Evolutionary conservation across 2,329 filamentous ascomycete genomes (phyloP).

Genomic region (Penicillium decumbens): DNA sequence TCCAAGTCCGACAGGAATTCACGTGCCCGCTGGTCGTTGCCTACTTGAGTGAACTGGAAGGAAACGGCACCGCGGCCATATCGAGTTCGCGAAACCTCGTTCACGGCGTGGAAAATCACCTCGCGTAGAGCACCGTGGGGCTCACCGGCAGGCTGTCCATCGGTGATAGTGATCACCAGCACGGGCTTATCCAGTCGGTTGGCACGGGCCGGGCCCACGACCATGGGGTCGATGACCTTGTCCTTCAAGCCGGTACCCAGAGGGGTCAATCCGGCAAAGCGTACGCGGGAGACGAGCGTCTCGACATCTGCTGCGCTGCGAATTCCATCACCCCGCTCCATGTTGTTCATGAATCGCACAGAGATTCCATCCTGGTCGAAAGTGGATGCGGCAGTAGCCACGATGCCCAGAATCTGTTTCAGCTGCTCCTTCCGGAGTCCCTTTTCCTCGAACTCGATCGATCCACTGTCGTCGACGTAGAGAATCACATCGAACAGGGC

Average conservation of each 20-base stretch:
- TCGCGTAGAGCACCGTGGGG: slow-evolving; percentile 54
- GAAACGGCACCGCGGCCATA: slow-evolving; percentile 57
- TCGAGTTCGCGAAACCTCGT: slow-evolving; percentile 48
- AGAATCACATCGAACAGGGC: slow-evolving; percentile 59
- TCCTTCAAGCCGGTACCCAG: slow-evolving; percentile 59
- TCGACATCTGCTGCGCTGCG: slow-evolving; percentile 55
- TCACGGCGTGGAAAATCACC: slow-evolving; percentile 53
- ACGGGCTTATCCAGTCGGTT: slow-evolving; percentile 59
- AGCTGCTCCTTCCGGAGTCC: slow-evolving; percentile 64
- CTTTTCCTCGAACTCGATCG: slow-evolving; percentile 64
- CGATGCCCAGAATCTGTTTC: slow-evolving; percentile 59
- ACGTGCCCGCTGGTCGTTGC: slow-evolving; percentile 60
- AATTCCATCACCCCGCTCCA: slow-evolving; percentile 52
- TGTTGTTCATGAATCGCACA: slow-evolving; percentile 66
- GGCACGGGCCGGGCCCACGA: slow-evolving; percentile 50
- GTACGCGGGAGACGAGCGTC: slow-evolving; percentile 53
- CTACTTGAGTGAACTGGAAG: slow-evolving; percentile 66
- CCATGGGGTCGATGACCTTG: slow-evolving; percentile 60
- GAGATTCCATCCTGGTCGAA: slow-evolving; percentile 66
- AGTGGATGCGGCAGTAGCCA: slow-evolving; percentile 61
- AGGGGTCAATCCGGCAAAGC: slow-evolving; percentile 63
- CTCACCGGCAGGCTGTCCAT: slow-evolving; percentile 63
- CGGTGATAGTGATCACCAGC: slow-evolving; percentile 62
- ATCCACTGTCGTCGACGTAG: slow-evolving; percentile 65
- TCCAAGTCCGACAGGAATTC: slow-evolving; percentile 63